A percentile compares a stretch with the other conserved stretches of the same genome.
Conservation (phyloP, 352 stramenopile species). For the Nothophytophthora sp. region DNA sequence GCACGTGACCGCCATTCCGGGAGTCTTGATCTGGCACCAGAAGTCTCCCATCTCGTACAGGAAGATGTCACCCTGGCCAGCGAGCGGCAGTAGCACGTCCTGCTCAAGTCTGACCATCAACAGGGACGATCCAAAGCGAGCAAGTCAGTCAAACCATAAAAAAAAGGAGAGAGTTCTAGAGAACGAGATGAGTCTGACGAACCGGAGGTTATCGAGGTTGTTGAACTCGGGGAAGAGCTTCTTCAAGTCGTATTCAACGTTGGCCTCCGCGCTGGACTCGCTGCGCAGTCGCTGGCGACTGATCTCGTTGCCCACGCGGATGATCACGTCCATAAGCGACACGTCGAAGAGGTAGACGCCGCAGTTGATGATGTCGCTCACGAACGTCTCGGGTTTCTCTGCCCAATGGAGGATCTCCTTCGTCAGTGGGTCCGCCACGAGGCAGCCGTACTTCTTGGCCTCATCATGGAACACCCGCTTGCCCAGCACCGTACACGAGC, state of each 20-base stretch:
- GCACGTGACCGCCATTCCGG: slow-evolving; percentile 88
- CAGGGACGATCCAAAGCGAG: background rate
- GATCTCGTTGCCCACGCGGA: slow-evolving; percentile 79
- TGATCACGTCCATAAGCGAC: slow-evolving; percentile 75
- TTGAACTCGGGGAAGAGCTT: slow-evolving; percentile 89
- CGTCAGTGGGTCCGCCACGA: slow-evolving; percentile 70
- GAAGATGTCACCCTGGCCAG: slow-evolving; percentile 72
- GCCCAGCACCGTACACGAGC: slow-evolving; percentile 76
- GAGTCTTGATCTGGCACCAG: slow-evolving; percentile 92
- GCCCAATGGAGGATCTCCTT: slow-evolving; percentile 91
- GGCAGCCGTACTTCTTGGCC: slow-evolving; percentile 87
- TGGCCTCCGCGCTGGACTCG: slow-evolving; percentile 72
- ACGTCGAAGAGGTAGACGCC: slow-evolving; percentile 89
- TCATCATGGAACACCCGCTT: slow-evolving; percentile 90
- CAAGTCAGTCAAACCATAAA: no score
- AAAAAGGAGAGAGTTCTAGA: no score
- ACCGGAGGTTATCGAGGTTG: slow-evolving; percentile 86
- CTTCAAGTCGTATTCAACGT: slow-evolving; percentile 77
- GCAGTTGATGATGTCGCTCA: slow-evolving; percentile 92
- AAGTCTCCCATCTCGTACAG: slow-evolving; percentile 87
- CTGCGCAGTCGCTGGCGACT: slow-evolving; percentile 76
- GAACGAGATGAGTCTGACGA: no score
- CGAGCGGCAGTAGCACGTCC: slow-evolving; percentile 81
- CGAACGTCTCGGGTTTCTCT: slow-evolving; percentile 89
- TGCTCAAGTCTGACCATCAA: slow-evolving; percentile 67